Conservation (phyloP, 176 grass and related monocot species). For the Stipa capillata region DNA sequence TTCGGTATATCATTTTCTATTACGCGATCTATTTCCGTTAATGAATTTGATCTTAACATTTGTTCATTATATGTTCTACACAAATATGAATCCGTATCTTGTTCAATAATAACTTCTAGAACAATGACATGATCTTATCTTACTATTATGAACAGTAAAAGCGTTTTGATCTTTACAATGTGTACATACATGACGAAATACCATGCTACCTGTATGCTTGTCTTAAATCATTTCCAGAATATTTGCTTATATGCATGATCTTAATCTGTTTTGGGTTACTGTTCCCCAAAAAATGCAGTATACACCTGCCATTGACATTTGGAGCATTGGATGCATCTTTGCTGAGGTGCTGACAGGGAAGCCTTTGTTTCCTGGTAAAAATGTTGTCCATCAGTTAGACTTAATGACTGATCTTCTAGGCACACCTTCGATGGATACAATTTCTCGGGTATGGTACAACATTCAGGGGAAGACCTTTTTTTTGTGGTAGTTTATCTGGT, state of each 20-base stretch:
- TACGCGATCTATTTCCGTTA: background rate
- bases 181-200: background rate
- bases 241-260: background rate
- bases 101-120: background rate
- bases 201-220: background rate
- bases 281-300: constrained; percentile 60
- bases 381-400: constrained; percentile 98
- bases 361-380: constrained; percentile 98
- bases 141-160: background rate
- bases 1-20: background rate
- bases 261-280: constrained; percentile 10
- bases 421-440: constrained; percentile 76
- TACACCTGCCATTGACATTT: constrained; percentile 96
- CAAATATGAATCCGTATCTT: background rate
- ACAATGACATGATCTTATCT: background rate
- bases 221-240: background rate
- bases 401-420: constrained; percentile 98
- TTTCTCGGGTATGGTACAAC: constrained; percentile 72
- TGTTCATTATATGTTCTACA: background rate
- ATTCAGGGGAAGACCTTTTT: background rate
- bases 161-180: background rate
- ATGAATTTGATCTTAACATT: background rate
- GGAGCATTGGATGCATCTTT: constrained; percentile 99
- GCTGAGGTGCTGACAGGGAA: constrained; percentile 96
- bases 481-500: background rate